These are phyloP conservation scores for Kwoniella sp. DNA, from an alignment of 768 basidiomycete species.

Conservation along the genomic window DNA sequence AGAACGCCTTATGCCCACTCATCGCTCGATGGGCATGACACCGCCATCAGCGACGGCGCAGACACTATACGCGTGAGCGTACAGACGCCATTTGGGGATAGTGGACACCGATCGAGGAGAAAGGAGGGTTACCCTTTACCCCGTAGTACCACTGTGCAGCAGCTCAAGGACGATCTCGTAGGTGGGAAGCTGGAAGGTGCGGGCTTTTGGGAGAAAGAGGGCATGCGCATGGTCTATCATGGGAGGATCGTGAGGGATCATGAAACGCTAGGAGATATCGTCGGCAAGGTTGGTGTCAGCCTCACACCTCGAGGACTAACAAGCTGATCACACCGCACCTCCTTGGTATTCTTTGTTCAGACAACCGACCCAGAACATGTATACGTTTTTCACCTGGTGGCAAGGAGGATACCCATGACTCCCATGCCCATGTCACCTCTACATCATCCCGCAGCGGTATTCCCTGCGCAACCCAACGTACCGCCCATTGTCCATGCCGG, in stretches of 20 bases:
- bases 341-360: constrained; percentile 4
- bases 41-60: not conserved
- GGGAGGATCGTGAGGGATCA: constrained; percentile 47
- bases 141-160: constrained; percentile 12
- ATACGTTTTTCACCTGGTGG: constrained; percentile 45
- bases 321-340: not conserved
- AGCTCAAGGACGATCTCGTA: constrained; percentile 39
- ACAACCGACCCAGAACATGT: constrained; percentile 21
- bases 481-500: constrained; percentile 8
- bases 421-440: constrained; percentile 17
- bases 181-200: constrained; percentile 30
- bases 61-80: constrained; percentile 30
- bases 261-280: constrained; percentile 39
- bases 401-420: constrained; percentile 25
- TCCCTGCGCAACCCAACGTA: not conserved
- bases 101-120: constrained; percentile 22
- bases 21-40: not conserved
- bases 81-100: constrained; percentile 36
- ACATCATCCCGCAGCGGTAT: not conserved
- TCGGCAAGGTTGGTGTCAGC: constrained; percentile 32
- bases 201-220: constrained; percentile 38
- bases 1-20: constrained; percentile 1
- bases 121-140: constrained; percentile 32
- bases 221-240: constrained; percentile 50
- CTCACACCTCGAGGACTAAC: not conserved